These are phyloP conservation scores for Pestalotiopsis sp. DNA, from an alignment of 2,329 filamentous ascomycete species.

Conservation along the genomic window DNA sequence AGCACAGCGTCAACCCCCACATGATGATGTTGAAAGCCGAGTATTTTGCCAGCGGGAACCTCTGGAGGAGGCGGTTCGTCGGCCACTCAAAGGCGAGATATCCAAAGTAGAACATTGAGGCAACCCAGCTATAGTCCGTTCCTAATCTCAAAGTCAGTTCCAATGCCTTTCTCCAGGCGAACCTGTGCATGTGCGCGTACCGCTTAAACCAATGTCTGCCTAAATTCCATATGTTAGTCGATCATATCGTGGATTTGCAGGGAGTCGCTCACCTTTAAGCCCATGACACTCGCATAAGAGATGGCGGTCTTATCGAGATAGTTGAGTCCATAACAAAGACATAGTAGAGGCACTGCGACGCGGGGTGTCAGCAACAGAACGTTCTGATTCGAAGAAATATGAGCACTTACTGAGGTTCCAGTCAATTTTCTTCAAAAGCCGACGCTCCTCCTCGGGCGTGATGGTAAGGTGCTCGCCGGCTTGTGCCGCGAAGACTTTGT, in stretches of 20 bases:
- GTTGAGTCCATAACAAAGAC: conserved; percentile 60
- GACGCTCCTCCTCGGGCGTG: conserved; percentile 41
- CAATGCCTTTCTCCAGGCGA: too few relatives aligned
- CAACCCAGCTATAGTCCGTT: conserved; percentile 53
- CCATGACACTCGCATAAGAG: conserved; percentile 56
- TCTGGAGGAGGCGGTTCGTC: conserved; percentile 65
- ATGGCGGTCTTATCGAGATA: conserved; percentile 51
- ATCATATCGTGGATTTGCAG: neutral
- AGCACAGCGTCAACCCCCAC: conserved; percentile 52
- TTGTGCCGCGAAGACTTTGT: conserved; percentile 39
- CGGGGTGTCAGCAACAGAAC: neutral
- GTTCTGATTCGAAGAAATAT: neutral
- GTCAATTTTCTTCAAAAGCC: conserved; percentile 48
- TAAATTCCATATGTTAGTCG: conserved; percentile 6
- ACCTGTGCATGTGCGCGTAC: conserved; percentile 14
- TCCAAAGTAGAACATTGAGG: conserved; percentile 54
- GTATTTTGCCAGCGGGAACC: conserved; percentile 68
- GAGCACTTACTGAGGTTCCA: conserved; percentile 39
- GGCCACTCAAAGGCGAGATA: conserved; percentile 65
- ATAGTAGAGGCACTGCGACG: conserved; percentile 46
- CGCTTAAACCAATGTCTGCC: conserved; percentile 29
- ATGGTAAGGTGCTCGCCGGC: conserved; percentile 38
- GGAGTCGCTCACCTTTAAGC: conserved; percentile 39
- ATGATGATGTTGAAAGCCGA: conserved; percentile 65
- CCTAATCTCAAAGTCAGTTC: conserved; percentile 17